Evolutionary conservation across 257 asterid genomes (phyloP).

Genomic region (Primulina huaijiensis): DNA sequence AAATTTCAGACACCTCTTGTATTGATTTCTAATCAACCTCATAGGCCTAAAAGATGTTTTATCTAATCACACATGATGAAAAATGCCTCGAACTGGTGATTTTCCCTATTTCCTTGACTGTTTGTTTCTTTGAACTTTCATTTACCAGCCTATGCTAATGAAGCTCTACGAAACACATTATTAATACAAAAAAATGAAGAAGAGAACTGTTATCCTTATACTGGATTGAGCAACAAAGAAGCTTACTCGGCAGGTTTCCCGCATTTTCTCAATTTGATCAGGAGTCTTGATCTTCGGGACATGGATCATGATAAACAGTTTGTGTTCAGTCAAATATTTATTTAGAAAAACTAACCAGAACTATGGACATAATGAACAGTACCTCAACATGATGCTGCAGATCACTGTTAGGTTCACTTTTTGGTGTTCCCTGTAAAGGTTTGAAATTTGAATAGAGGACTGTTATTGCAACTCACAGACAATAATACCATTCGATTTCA

Average conservation of each 20-base stretch:
- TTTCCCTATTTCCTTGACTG: conserved; percentile 1
- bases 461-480: conserved; percentile 19
- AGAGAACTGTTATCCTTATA: conserved; percentile 2
- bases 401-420: conserved; percentile 87
- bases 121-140: conserved; percentile 9
- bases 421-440: conserved; percentile 74
- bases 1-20: background rate
- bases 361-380: conserved; percentile 24
- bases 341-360: background rate
- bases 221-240: conserved; percentile 22
- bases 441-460: conserved; percentile 7
- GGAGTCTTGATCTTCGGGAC: conserved; percentile 76
- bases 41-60: background rate
- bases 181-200: conserved; percentile 8
- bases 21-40: background rate
- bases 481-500: conserved; percentile 1
- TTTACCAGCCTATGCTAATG: background rate
- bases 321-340: conserved; percentile 24
- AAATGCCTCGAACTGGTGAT: background rate
- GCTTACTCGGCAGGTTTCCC: conserved; percentile 92
- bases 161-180: background rate
- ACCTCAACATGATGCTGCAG: conserved; percentile 95
- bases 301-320: conserved; percentile 27
- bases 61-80: background rate
- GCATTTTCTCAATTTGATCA: conserved; percentile 79